Percentiles rank a stretch among this genome's conserved stretches.
Evolutionary conservation across 2,329 filamentous ascomycete genomes (phyloP).

Genomic region (Sarocladium brachiariae): DNA sequence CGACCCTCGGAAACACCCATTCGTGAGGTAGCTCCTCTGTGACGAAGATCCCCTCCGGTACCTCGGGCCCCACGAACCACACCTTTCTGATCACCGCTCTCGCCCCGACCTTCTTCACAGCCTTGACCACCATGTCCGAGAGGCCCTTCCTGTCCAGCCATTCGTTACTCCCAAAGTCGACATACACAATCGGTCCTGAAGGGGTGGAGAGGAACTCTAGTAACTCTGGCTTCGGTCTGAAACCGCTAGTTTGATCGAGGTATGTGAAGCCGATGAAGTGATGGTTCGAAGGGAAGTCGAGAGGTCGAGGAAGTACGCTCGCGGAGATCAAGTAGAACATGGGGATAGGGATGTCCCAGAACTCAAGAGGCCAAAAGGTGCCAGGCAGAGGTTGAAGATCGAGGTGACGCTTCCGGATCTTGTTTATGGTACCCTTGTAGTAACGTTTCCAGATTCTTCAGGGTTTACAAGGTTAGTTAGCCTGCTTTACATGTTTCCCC

Average conservation of each 20-base stretch:
- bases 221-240: neutral
- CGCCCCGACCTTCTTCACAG: neutral
- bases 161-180: slow-evolving; percentile 5
- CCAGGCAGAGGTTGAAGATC: neutral
- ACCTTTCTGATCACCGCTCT: neutral
- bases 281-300: neutral
- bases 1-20: neutral
- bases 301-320: neutral
- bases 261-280: neutral
- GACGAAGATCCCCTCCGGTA: neutral
- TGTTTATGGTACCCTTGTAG: neutral
- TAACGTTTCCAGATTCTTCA: neutral
- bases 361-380: neutral
- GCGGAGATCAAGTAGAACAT: neutral
- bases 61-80: neutral
- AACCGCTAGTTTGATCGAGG: neutral
- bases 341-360: neutral
- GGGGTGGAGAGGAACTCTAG: neutral
- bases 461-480: neutral
- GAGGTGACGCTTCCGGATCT: neutral
- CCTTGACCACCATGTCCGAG: neutral
- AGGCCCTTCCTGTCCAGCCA: neutral
- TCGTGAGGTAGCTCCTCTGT: neutral
- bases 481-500: too few species aligned
- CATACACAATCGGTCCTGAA: neutral